Evolutionary conservation across 768 basidiomycete genomes (phyloP).

Genomic region (Tylopilus intermedius): DNA sequence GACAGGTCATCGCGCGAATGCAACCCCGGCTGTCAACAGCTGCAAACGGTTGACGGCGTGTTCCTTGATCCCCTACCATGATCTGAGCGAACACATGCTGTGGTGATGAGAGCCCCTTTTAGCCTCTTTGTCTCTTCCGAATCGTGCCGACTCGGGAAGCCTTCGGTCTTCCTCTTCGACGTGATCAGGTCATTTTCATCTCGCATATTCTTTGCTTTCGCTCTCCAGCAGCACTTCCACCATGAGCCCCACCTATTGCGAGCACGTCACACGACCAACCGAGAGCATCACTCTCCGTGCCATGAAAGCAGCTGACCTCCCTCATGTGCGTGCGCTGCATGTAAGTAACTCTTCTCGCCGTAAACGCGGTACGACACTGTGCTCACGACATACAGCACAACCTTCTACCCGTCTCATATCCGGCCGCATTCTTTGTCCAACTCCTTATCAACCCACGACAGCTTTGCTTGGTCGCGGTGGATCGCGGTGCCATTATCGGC

Average conservation of each 20-base stretch:
- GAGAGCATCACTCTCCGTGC: conserved; percentile 17
- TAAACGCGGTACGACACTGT: not conserved
- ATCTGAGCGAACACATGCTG: not conserved
- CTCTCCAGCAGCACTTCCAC: not conserved
- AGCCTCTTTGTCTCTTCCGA: conserved; percentile 8
- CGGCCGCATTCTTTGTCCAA: conserved; percentile 29
- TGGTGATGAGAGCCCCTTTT: not conserved
- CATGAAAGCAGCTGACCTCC: conserved; percentile 29
- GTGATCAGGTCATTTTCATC: not conserved
- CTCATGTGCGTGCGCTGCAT: conserved; percentile 24
- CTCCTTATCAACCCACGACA: conserved; percentile 27
- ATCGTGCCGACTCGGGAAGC: conserved; percentile 11
- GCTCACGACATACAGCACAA: conserved; percentile 11
- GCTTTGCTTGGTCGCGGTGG: conserved; percentile 28
- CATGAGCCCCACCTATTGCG: conserved; percentile 9
- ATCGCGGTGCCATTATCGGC: conserved; percentile 19
- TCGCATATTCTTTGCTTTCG: not conserved
- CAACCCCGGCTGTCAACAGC: not conserved
- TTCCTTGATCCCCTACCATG: not conserved
- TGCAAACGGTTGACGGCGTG: not conserved
- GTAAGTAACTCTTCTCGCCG: conserved; percentile 10
- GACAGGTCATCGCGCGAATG: not conserved
- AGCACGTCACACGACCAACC: not conserved
- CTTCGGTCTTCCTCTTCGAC: not conserved
- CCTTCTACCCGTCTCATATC: conserved; percentile 27